phyloP scores from a whole-genome alignment of 2,329 filamentous ascomycete genomes.

The Cercospora sp. region DNA sequence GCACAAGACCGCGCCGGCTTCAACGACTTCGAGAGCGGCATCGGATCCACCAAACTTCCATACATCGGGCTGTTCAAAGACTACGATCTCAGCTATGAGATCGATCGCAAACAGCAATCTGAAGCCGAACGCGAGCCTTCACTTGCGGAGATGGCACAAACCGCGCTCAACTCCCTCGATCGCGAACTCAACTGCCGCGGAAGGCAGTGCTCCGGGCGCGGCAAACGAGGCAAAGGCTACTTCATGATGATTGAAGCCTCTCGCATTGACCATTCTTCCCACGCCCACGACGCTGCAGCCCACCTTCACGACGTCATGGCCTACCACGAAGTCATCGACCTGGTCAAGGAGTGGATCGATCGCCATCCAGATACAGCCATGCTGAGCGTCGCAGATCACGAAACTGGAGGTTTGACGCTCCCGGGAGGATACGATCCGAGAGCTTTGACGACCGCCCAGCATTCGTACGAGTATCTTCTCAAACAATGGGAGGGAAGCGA shows the following conservation, averaged over 20 bases:
- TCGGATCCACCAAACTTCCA: not conserved
- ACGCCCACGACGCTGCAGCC: not conserved
- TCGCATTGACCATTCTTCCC: not conserved
- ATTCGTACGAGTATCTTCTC: not conserved
- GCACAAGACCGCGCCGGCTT: not conserved
- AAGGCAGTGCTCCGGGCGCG: not conserved
- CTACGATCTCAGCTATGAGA: not conserved
- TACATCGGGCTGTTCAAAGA: not conserved
- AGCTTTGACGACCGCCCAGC: not conserved
- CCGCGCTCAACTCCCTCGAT: not conserved
- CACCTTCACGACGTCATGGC: not conserved
- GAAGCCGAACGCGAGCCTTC: not conserved
- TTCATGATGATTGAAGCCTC: not conserved
- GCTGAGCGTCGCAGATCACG: not conserved
- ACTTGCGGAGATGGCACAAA: not conserved
- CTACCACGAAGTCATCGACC: not conserved
- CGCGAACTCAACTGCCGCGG: not conserved
- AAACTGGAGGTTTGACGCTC: not conserved
- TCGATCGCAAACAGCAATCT: not conserved
- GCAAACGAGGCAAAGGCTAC: not conserved
- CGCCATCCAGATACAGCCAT: not conserved
- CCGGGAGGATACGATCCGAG: not conserved
- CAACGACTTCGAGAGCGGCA: not conserved
- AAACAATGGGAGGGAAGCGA: not conserved
- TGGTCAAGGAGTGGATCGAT: not conserved